phyloP scores from a whole-genome alignment of 257 asterid genomes.

The Henckelia pumila region DNA sequence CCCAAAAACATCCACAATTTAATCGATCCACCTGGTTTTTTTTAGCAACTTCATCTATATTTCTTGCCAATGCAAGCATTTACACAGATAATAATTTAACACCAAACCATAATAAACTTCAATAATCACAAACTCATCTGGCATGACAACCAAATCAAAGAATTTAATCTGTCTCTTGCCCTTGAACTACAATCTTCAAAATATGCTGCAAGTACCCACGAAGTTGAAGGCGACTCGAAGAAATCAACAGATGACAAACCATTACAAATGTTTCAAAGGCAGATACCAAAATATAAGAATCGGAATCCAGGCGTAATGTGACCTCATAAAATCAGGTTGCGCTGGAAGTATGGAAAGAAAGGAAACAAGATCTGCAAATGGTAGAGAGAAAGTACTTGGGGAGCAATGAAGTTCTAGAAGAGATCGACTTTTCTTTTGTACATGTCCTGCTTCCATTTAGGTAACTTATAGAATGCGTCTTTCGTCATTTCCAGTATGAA shows the following conservation, averaged over 20 bases:
- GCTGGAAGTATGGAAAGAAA: conserved; percentile 21
- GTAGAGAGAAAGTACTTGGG: conserved; percentile 21
- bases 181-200: conserved; percentile 26
- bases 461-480: conserved; percentile 63
- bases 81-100: conserved; percentile 21
- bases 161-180: conserved; percentile 29
- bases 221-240: conserved; percentile 8
- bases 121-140: conserved; percentile 36
- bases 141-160: conserved; percentile 47
- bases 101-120: conserved; percentile 24
- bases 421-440: conserved; percentile 77
- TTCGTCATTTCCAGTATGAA: conserved; percentile 57
- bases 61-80: conserved; percentile 26
- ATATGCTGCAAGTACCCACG: conserved; percentile 18
- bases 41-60: conserved; percentile 25
- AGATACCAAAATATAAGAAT: conserved; percentile 24
- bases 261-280: conserved; percentile 20
- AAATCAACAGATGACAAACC: conserved; percentile 28
- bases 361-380: conserved; percentile 17
- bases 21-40: conserved; percentile 3
- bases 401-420: conserved; percentile 44
- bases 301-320: conserved; percentile 29
- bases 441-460: conserved; percentile 93
- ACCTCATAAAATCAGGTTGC: conserved; percentile 36
- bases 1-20: conserved; percentile 10